Evolutionary conservation across 768 basidiomycete genomes (phyloP).

Genomic region (Clitopilus passeckerianus): DNA sequence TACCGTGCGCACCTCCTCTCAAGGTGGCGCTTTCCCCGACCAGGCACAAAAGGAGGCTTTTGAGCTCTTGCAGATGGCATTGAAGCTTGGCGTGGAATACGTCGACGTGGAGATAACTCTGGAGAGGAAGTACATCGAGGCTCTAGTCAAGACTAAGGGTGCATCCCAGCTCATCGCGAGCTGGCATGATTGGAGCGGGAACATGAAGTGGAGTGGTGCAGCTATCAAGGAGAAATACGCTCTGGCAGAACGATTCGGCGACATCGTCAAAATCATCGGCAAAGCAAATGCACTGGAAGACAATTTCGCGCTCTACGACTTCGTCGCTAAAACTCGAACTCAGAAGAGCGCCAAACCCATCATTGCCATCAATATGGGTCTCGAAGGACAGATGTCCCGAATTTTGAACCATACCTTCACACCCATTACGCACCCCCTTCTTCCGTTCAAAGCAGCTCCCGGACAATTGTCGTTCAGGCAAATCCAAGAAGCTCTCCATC

Average conservation of each 20-base stretch:
- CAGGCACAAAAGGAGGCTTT: constrained; percentile 64
- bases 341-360: constrained; percentile 66
- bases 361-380: constrained; percentile 93
- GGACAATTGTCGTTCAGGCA: constrained; percentile 89
- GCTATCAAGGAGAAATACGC: constrained; percentile 66
- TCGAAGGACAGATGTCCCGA: constrained; percentile 84
- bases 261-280: constrained; percentile 90
- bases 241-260: constrained; percentile 62
- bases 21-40: constrained; percentile 92
- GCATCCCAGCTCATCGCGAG: constrained; percentile 82
- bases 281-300: constrained; percentile 72
- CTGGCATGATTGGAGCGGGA: constrained; percentile 92
- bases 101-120: constrained; percentile 86
- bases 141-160: constrained; percentile 60
- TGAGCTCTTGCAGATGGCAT: constrained; percentile 70
- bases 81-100: constrained; percentile 87
- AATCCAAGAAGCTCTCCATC: constrained; percentile 76
- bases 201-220: constrained; percentile 73
- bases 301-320: constrained; percentile 75
- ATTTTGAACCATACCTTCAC: constrained; percentile 83
- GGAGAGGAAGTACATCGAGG: constrained; percentile 55
- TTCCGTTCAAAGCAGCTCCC: constrained; percentile 86
- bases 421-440: constrained; percentile 84
- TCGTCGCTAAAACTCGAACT: constrained; percentile 45
- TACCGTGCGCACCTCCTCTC: constrained; percentile 82